Evolutionary conservation across 768 basidiomycete genomes (phyloP).

Genomic region (Leccinellum luteum): DNA sequence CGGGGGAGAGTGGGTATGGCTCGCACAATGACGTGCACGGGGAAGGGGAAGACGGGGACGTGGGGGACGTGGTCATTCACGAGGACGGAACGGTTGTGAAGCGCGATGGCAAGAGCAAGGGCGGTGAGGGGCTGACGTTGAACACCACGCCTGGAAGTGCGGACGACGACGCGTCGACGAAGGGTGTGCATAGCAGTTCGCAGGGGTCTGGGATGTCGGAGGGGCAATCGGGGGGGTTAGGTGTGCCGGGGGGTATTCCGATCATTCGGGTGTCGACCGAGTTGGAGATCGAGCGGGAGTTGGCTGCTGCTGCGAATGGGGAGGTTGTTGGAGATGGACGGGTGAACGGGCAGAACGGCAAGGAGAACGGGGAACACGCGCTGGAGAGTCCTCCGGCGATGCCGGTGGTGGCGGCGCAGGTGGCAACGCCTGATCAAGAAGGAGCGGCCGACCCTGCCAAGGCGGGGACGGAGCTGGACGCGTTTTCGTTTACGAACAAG

Average conservation of each 20-base stretch:
- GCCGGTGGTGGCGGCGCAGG: conserved; percentile 40
- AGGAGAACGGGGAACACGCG: conserved; percentile 23
- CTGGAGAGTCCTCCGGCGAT: not conserved
- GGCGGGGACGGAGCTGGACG: conserved; percentile 44
- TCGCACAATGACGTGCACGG: conserved; percentile 12
- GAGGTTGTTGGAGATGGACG: conserved; percentile 12
- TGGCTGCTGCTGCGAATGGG: conserved; percentile 27
- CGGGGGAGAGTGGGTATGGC: conserved; percentile 12
- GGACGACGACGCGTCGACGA: conserved; percentile 73
- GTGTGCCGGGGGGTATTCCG: conserved; percentile 40
- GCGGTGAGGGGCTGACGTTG: conserved; percentile 1
- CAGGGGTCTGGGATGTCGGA: conserved; percentile 26
- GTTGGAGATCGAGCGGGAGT: conserved; percentile 51
- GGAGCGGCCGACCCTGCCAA: conserved; percentile 15
- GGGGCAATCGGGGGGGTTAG: conserved; percentile 15
- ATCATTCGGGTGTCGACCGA: conserved; percentile 80
- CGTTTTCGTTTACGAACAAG: conserved; percentile 94
- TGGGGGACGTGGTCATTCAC: conserved; percentile 46
- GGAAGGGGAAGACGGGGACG: not conserved
- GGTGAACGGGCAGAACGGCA: not conserved
- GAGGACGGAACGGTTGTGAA: conserved; percentile 57
- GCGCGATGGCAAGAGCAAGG: conserved; percentile 7
- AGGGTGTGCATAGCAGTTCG: conserved; percentile 45
- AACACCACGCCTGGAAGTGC: conserved; percentile 9
- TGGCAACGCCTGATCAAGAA: conserved; percentile 26